phyloP scores from a whole-genome alignment of 768 basidiomycete genomes.

The Galerina sulciceps region DNA sequence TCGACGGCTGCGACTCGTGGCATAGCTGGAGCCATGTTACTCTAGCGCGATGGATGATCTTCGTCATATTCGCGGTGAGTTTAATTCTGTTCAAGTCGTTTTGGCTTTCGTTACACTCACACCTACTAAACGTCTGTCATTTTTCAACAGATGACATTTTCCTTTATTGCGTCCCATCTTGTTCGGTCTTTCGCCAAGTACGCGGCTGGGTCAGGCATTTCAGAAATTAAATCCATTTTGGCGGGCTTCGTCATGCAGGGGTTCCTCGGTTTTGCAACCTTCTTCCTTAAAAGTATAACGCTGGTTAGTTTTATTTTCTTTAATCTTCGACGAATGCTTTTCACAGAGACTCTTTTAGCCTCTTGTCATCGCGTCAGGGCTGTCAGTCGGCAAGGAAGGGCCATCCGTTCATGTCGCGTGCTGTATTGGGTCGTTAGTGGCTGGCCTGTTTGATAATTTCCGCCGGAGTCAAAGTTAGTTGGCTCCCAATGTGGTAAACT shows the following conservation, averaged over 20 bases:
- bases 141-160: constrained; percentile 68
- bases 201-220: constrained; percentile 97
- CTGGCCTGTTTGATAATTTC: constrained; percentile 80
- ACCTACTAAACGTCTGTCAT: constrained; percentile 6
- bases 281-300: constrained; percentile 92
- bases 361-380: constrained; percentile 93
- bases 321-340: neutral
- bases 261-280: constrained; percentile 87
- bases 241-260: constrained; percentile 98
- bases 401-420: constrained; percentile 98
- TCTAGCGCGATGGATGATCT: constrained; percentile 79
- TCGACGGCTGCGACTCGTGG: constrained; percentile 90
- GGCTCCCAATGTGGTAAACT: neutral
- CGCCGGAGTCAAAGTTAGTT: constrained; percentile 83
- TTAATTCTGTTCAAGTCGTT: neutral
- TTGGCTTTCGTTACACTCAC: neutral
- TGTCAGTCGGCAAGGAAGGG: constrained; percentile 98
- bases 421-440: constrained; percentile 90
- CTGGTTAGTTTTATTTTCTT: constrained; percentile 57
- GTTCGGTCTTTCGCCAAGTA: constrained; percentile 90
- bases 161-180: constrained; percentile 86
- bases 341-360: constrained; percentile 57
- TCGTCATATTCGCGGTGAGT: constrained; percentile 88
- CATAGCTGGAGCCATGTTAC: constrained; percentile 81
- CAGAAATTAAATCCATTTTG: constrained; percentile 98